Evolutionary conservation across 805 yeast genomes (phyloP), one percentile per base, ranked within the genome.

Genomic region (Saturnispora silvae): DNA sequence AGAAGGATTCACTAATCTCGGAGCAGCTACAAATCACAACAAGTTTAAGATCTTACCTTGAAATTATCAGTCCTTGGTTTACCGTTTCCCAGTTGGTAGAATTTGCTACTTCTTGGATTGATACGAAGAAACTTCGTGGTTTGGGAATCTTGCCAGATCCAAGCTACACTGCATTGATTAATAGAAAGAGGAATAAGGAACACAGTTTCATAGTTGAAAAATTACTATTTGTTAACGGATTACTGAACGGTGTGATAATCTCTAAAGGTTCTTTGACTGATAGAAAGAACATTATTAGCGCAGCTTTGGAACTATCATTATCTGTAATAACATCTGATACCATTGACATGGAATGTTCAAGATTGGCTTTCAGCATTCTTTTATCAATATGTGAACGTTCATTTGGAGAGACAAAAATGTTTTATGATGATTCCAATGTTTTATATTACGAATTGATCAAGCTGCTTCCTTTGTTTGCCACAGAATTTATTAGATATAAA

Each of bases 21-120:
- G 87, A 78, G 51, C 92, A 81, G 54, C 59, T 73, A n/a, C 56
- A 71, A 24, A 55, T 82, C 20, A 53, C 81, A 42, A 81, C 78
- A 39, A 67, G 70, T 18, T 59, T 77, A 40, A 83, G 77, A 48
- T 56, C 71, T 19, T 71, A 77, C 51, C 49, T 76, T 28, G 64
- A 58, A 23, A 55, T 67, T 3, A 59, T 76, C 34, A 58, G 61
- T 41, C 50, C 51, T 0, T 51, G 64, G 19, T 57, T 67, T 38
- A 59, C 60, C 30, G 67, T 61, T 33, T 45, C 47, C 3, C 64
- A 59, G 10, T 49, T 73, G 20, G 59, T 72, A 37, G 53, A 54
- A 4, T 61, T 64, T 40, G 62, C 70, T 9, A 55, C 65, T 25
- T 52, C 51, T 4, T 67, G 77, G 54, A 60, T 76, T 31, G 70